These are phyloP conservation scores for Vitis amurensis DNA, from an alignment of 164 flowering plant genomes.

Conservation along the genomic window DNA sequence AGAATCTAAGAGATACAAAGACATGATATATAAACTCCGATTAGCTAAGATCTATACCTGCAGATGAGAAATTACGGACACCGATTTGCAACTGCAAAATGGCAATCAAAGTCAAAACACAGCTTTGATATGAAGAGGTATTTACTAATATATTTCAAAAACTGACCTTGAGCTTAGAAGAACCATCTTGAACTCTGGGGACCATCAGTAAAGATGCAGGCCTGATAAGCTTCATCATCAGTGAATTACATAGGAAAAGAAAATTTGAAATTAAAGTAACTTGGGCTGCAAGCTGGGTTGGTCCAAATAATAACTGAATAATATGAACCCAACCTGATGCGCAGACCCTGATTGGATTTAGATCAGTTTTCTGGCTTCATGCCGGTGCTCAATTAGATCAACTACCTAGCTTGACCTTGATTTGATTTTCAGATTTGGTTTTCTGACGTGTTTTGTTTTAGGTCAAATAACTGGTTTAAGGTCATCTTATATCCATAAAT, in stretches of 20 bases:
- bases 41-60: slow-evolving; percentile 39
- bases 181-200: slow-evolving; percentile 23
- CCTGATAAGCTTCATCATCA: slow-evolving; percentile 33
- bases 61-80: slow-evolving; percentile 54
- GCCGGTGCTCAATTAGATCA: neutral
- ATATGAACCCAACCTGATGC: too few relatives aligned
- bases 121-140: neutral
- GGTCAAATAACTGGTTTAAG: too few relatives aligned
- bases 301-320: neutral
- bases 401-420: neutral
- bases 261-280: neutral
- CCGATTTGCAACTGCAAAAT: slow-evolving; percentile 50
- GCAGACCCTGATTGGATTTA: too few relatives aligned
- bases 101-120: slow-evolving; percentile 19
- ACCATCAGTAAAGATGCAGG: slow-evolving; percentile 18
- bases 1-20: too few relatives aligned
- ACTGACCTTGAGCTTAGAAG: slow-evolving; percentile 50
- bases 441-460: too few relatives aligned
- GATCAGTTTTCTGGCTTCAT: too few relatives aligned
- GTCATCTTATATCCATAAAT: too few relatives aligned
- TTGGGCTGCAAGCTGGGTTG: neutral
- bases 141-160: slow-evolving; percentile 4
- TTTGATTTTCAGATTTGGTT: neutral
- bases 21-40: too few relatives aligned
- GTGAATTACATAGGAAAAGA: slow-evolving; percentile 2